phyloP scores from a whole-genome alignment of 179 eudicot species.

The Spinacia oleracea region DNA sequence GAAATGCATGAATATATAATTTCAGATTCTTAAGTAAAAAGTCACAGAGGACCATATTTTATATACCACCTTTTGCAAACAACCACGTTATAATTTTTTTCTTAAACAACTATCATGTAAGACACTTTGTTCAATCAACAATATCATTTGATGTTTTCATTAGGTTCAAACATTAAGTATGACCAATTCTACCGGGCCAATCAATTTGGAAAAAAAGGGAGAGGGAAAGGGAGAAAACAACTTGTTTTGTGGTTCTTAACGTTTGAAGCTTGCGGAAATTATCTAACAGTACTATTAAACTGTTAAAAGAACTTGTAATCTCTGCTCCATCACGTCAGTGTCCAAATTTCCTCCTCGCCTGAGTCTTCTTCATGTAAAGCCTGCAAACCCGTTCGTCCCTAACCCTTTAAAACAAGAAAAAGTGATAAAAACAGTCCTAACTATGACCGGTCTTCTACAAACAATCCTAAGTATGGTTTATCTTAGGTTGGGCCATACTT shows the following conservation, averaged over 20 bases:
- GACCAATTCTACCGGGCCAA: background rate
- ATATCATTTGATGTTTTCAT: background rate
- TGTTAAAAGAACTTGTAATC: background rate
- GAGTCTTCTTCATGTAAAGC: background rate
- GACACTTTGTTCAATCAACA: background rate
- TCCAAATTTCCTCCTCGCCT: background rate
- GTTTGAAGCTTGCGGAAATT: background rate
- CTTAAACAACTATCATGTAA: background rate
- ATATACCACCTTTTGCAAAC: background rate
- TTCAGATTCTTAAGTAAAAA: background rate
- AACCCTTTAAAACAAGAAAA: too few relatives aligned
- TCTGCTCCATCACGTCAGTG: background rate
- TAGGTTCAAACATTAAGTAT: background rate
- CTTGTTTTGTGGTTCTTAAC: background rate
- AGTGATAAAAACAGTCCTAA: too few relatives aligned
- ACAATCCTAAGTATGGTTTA: too few relatives aligned
- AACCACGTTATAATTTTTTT: too few relatives aligned
- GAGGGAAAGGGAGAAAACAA: background rate
- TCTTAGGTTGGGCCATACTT: too few relatives aligned
- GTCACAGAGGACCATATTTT: background rate
- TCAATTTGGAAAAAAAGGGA: background rate
- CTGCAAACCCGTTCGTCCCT: background rate
- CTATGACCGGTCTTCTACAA: too few relatives aligned
- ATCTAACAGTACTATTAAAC: background rate
- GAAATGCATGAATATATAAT: too few relatives aligned